A percentile compares a stretch with the other conserved stretches of the same genome.
Conservation (phyloP, 2,329 filamentous ascomycete species). For the Penicillium sp. region DNA sequence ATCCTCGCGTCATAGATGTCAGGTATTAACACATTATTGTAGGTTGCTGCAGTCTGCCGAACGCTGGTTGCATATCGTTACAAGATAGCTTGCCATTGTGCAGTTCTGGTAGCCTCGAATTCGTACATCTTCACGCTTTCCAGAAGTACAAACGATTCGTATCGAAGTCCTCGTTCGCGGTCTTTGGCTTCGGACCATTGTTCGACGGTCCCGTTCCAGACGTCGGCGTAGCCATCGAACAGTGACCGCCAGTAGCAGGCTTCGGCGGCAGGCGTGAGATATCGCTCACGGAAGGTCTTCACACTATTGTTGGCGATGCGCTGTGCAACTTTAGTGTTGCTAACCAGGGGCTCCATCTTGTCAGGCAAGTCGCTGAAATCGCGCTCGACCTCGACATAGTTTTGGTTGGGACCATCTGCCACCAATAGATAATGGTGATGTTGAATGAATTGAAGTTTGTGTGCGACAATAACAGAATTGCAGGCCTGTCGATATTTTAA, state of each 20-base stretch:
- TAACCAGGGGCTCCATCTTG: conserved; percentile 41
- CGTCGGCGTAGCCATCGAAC: conserved; percentile 34
- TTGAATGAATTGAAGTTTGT: conserved; percentile 50
- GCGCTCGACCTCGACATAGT: conserved; percentile 49
- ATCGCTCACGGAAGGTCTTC: conserved; percentile 49
- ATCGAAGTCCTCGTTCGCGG: conserved; percentile 28
- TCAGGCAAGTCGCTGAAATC: conserved; percentile 57
- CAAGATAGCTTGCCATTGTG: conserved; percentile 2
- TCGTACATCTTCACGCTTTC: conserved; percentile 30
- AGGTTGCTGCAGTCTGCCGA: not conserved
- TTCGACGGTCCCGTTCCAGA: conserved; percentile 25
- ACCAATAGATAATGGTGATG: conserved; percentile 50
- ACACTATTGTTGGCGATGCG: conserved; percentile 50
- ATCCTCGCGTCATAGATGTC: not conserved
- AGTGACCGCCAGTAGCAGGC: conserved; percentile 54
- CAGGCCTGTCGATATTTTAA: conserved; percentile 54
- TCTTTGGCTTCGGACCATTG: conserved; percentile 12
- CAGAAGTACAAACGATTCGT: conserved; percentile 35
- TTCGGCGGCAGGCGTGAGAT: conserved; percentile 52
- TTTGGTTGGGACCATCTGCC: conserved; percentile 46
- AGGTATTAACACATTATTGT: conserved; percentile 2
- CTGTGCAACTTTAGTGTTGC: conserved; percentile 40
- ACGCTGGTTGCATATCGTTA: not conserved
- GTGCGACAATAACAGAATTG: conserved; percentile 49
- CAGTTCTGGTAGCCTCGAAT: conserved; percentile 17